Evolutionary conservation across 192 early-diverging fungal species (phyloP).

Genomic region (Mortierella antarctica): DNA sequence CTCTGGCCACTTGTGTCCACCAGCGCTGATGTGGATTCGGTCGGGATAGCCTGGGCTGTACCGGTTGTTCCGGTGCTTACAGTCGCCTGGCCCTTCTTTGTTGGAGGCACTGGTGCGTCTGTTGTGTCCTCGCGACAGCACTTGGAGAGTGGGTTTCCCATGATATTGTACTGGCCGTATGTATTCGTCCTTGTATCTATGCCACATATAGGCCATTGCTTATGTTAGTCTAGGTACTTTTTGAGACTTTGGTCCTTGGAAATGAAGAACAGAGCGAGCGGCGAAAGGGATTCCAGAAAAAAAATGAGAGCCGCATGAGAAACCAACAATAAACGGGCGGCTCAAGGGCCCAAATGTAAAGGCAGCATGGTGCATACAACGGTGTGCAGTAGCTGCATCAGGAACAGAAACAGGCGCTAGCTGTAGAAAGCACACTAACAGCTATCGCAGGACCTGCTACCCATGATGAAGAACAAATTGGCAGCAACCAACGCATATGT

Average conservation of each 20-base stretch:
- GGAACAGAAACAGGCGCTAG: too few species aligned
- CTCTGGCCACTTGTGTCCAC: neutral
- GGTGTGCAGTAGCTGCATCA: too few species aligned
- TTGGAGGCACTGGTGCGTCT: neutral
- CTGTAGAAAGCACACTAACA: too few species aligned
- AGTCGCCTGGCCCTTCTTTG: neutral
- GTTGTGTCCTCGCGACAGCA: constrained; percentile 34
- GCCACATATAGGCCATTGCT: neutral
- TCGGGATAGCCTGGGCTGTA: neutral
- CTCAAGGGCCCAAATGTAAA: too few species aligned
- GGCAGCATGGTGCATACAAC: too few species aligned
- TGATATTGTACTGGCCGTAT: neutral
- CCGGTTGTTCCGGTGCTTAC: neutral
- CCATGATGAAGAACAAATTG: too few species aligned
- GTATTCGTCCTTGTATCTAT: too few species aligned
- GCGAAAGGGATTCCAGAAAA: too few species aligned
- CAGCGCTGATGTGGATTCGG: neutral
- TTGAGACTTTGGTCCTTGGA: neutral
- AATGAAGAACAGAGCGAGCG: neutral
- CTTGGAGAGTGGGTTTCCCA: constrained; percentile 49
- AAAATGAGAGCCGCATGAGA: too few species aligned
- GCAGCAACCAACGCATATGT: too few species aligned
- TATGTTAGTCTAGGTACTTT: neutral
- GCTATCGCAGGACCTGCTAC: too few species aligned
- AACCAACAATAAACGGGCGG: too few species aligned